These are phyloP conservation scores for Sarocladium oryzae DNA, from an alignment of 2,329 filamentous ascomycete genomes.

Conservation along the genomic window DNA sequence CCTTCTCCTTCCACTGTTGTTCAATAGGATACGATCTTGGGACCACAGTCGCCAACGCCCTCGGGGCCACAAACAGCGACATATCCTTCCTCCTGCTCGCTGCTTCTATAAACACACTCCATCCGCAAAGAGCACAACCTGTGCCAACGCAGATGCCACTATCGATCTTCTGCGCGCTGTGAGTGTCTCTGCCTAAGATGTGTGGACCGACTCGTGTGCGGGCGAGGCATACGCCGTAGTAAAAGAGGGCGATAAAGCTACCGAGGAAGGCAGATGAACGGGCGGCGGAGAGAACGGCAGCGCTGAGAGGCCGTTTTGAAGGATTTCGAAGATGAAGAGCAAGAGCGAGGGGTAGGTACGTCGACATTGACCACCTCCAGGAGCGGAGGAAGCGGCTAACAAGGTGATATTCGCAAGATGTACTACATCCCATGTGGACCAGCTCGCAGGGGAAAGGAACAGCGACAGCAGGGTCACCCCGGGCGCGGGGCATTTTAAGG, in stretches of 20 bases:
- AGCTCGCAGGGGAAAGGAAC: slow-evolving; percentile 76
- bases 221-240: slow-evolving; percentile 76
- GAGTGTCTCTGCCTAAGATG: slow-evolving; percentile 49
- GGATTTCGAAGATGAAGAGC: slow-evolving; percentile 50
- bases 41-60: slow-evolving; percentile 67
- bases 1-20: slow-evolving; percentile 60
- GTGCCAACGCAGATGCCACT: slow-evolving; percentile 61
- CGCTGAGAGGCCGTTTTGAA: slow-evolving; percentile 37
- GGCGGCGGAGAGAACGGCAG: slow-evolving; percentile 52
- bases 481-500: slow-evolving; percentile 59
- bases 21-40: slow-evolving; percentile 59
- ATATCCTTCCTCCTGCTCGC: slow-evolving; percentile 63
- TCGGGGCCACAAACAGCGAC: slow-evolving; percentile 72
- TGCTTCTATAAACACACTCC: slow-evolving; percentile 72
- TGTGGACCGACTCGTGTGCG: slow-evolving; percentile 67
- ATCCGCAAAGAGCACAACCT: slow-evolving; percentile 72
- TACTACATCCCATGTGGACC: slow-evolving; percentile 72
- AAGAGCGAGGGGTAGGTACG: slow-evolving; percentile 70
- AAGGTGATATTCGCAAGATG: slow-evolving; percentile 70
- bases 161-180: slow-evolving; percentile 46
- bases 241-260: slow-evolving; percentile 71
- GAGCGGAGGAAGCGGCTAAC: slow-evolving; percentile 59
- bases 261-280: slow-evolving; percentile 74
- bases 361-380: slow-evolving; percentile 68
- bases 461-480: slow-evolving; percentile 64